Evolutionary conservation across 805 yeast genomes (phyloP), one percentile per base, ranked within the genome.

Genomic region (Candida ulmi): DNA sequence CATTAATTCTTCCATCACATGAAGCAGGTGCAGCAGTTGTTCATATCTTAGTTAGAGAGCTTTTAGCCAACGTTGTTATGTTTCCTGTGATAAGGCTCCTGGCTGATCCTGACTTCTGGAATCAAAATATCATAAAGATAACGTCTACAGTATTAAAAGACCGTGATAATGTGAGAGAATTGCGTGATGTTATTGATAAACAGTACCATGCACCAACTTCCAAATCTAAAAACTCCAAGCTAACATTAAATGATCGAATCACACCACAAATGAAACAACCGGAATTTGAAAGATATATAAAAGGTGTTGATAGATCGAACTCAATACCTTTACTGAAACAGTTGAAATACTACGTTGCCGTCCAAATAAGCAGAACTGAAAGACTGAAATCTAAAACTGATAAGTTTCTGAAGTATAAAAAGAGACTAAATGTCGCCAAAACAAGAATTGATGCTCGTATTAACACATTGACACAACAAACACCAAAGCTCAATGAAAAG

Each of bases 81-180:
- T 54, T 58, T 17, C 85, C 88, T 0, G 38, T 74, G 0, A 31
- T 68, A 6, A 54, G 63, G 7, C 72, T 82, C 61, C 49, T 83
- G 1, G 62, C 81, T 0, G 90, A 83, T 36, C 76, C 91, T 1
- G 95, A 88, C 55, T 83, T 77, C 43, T 83, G 83, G 76, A 90
- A 90, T 55, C 74, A 77, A 40, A 52, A 69, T 30, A 68, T 88
- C 13, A 78, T 79, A 9, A 72, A 73, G 37, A 57, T 72, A 2
- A 74, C 84, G 2, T 80, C 87, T 4, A 72, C 71, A 24, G 72
- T 83, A 11, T 65, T 90, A 54, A 78, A 78, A 45, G 95, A 87
- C 51, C 66, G 88, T 40, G 74, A 74, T 28, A 87, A 85, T 51
- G 95, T 88, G 1, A 75, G 80, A 43, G 74, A 78, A 46, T 69